Evolutionary conservation across 345 rosid genomes (phyloP), one percentile per base, ranked within the genome.

Genomic region (Schrenkiella parvula): DNA sequence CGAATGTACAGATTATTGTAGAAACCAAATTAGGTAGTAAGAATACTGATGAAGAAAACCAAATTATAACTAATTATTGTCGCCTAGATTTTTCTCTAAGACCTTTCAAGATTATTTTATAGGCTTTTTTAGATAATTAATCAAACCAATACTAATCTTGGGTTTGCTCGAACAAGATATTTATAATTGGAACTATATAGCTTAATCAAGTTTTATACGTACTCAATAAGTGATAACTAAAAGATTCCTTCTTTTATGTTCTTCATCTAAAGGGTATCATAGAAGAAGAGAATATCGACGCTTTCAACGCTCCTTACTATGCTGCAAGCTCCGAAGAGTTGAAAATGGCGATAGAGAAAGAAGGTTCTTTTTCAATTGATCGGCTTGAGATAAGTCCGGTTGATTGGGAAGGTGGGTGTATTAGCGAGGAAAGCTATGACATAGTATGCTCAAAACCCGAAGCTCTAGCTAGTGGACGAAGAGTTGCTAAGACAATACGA

Each of bases 231-330:
- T 34, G 64, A 61, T 54, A 64, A 12, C 51, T 25, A 68, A 64
- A 62, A 18, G 10, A 28, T 62, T 8, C 26, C 25, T 15, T 38
- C 0, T 29, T 32, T 53, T 28, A 6, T 37, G 23, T 38, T 48
- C 1, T 10, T 23, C 2, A 10, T 43, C 2, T 28, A 21, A 75
- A 91, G 93, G 91, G 91, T n/a, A 54, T 64, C 15, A 34, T 87
- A 5, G 82, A 88, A 52, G 89, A 84, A 71, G 86, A 80, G 64
- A 84, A 83, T 60, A 71, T 89, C 0, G 91, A 92, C 70, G 75
- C 82, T 13, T 92, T 92, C 68, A 83, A 92, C 46, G 86, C 84
- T 6, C 98, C 98, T 1, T 92, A 81, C 75, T 92, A 92, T 48
- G 89, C 85, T 21, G 88, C 98, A 2, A 79, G 83, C 29, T 51